Evolutionary conservation across 1,284 basidiomycete genomes (phyloP).

Genomic region (Omphalotus olearius): DNA sequence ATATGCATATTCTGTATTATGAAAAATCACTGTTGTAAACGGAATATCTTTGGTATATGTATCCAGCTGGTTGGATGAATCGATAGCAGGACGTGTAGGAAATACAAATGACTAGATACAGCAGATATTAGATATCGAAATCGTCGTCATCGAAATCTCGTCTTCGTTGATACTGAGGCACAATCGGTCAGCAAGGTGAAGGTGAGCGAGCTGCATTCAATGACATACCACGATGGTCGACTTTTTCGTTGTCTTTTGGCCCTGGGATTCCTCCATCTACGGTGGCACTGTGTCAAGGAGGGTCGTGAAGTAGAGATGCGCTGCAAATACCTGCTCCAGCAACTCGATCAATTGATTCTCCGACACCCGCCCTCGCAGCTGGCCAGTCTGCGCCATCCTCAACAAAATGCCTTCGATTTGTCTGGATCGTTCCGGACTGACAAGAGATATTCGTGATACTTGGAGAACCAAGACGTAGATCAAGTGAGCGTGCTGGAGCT

Average conservation of each 20-base stretch:
- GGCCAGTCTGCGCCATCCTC: constrained; percentile 92
- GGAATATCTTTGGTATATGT: too few relatives aligned
- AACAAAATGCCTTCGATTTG: constrained; percentile 86
- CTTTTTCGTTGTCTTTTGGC: constrained; percentile 50
- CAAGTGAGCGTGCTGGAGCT: constrained; percentile 24
- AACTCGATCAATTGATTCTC: constrained; percentile 90
- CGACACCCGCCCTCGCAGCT: constrained; percentile 80
- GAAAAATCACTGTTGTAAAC: too few relatives aligned
- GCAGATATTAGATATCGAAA: constrained; percentile 11
- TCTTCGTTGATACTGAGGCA: constrained; percentile 65
- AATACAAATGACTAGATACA: background rate
- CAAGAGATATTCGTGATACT: constrained; percentile 92
- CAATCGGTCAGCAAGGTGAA: constrained; percentile 4
- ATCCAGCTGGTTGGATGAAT: too few relatives aligned
- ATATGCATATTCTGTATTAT: too few relatives aligned
- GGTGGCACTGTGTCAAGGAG: background rate
- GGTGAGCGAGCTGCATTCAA: background rate
- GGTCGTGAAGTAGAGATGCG: constrained; percentile 15
- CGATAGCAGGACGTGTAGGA: background rate
- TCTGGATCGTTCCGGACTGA: constrained; percentile 83
- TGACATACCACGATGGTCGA: constrained; percentile 65
- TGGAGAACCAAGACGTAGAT: constrained; percentile 7
- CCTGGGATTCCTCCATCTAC: constrained; percentile 65
- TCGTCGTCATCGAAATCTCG: constrained; percentile 70
- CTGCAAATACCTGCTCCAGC: constrained; percentile 75